A percentile compares a stretch with the other conserved stretches of the same genome.
These are phyloP conservation scores for Irpex lacteus DNA, from an alignment of 1,284 basidiomycete genomes.

Conservation along the genomic window DNA sequence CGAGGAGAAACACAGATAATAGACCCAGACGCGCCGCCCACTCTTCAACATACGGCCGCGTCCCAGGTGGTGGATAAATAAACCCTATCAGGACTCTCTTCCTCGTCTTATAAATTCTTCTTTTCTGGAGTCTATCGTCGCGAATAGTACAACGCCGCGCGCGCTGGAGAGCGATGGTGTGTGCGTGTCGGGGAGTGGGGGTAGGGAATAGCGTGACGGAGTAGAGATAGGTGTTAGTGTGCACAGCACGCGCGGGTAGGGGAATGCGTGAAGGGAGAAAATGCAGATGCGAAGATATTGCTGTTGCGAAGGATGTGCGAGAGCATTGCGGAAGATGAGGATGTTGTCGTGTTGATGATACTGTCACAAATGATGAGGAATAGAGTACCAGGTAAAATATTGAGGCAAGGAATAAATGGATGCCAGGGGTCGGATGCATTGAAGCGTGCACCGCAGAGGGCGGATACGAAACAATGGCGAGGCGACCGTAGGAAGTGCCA, in stretches of 20 bases:
- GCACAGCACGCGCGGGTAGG: constrained; percentile 22
- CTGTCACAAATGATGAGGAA: constrained; percentile 38
- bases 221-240: constrained; percentile 19
- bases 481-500: constrained; percentile 22
- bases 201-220: constrained; percentile 15
- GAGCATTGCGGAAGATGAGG: constrained; percentile 30
- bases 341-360: constrained; percentile 29
- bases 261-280: constrained; percentile 14
- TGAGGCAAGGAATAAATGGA: constrained; percentile 19
- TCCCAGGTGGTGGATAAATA: constrained; percentile 40
- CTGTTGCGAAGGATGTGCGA: constrained; percentile 30
- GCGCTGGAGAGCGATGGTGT: constrained; percentile 7
- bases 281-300: constrained; percentile 34
- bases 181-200: constrained; percentile 21
- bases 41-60: constrained; percentile 22
- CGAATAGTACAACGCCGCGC: constrained; percentile 31
- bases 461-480: constrained; percentile 11
- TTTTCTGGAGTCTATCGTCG: constrained; percentile 30
- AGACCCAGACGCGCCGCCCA: constrained; percentile 28
- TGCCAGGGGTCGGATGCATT: constrained; percentile 14
- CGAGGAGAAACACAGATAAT: constrained; percentile 29
- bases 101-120: constrained; percentile 24
- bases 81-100: constrained; percentile 25
- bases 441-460: constrained; percentile 13
- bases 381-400: constrained; percentile 17